Percentiles rank a stretch among this genome's conserved stretches.
Conservation (phyloP, 768 basidiomycete genomes). For the Chlorophyllum brunneum region DNA sequence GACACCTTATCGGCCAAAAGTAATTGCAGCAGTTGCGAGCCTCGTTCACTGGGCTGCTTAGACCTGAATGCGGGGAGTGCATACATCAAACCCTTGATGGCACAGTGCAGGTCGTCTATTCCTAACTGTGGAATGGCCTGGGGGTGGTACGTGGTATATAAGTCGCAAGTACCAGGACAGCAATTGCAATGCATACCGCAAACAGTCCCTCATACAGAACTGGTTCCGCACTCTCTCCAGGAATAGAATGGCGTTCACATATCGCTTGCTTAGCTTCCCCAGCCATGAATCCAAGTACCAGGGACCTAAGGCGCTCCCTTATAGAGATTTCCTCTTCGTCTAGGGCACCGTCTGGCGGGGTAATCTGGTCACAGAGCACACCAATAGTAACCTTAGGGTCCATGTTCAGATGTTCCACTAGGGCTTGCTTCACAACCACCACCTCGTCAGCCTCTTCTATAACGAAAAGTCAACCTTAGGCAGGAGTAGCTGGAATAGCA, state of each 20-base stretch:
- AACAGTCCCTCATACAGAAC: slow-evolving; percentile 44
- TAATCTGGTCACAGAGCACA: slow-evolving; percentile 67
- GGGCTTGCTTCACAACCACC: slow-evolving; percentile 52
- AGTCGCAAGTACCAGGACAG: neutral
- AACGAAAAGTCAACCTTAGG: neutral
- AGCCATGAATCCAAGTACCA: slow-evolving; percentile 59
- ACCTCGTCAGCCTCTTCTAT: slow-evolving; percentile 68
- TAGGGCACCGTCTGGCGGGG: slow-evolving; percentile 42
- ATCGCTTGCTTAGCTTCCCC: slow-evolving; percentile 46
- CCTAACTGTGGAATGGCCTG: slow-evolving; percentile 50
- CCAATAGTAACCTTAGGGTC: slow-evolving; percentile 57
- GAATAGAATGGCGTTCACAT: slow-evolving; percentile 35
- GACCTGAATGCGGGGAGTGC: slow-evolving; percentile 12
- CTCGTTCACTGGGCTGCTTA: neutral
- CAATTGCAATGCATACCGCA: slow-evolving; percentile 32
- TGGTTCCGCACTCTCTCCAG: slow-evolving; percentile 43
- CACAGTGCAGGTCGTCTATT: slow-evolving; percentile 36
- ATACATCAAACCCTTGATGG: slow-evolving; percentile 23
- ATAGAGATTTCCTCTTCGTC: slow-evolving; percentile 58
- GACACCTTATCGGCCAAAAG: slow-evolving; percentile 34
- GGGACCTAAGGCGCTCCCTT: slow-evolving; percentile 50
- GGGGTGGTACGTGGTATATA: slow-evolving; percentile 3
- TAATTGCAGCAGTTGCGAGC: slow-evolving; percentile 18
- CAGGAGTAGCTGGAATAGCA: neutral
- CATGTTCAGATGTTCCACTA: slow-evolving; percentile 61